Evolutionary conservation across 257 asterid genomes (phyloP).

Genomic region (Eustoma russellianum): DNA sequence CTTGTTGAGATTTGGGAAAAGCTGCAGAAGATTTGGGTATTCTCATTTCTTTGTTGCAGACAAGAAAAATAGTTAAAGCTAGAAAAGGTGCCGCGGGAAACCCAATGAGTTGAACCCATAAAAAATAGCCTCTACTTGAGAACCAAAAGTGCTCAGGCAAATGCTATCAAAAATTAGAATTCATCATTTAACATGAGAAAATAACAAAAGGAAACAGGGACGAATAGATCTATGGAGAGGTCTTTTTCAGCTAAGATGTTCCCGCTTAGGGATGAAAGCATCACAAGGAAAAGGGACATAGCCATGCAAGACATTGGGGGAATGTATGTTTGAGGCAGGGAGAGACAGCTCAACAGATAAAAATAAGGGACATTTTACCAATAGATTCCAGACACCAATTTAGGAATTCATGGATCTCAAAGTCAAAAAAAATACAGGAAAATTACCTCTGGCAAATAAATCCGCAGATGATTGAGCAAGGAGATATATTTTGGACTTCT

Average conservation of each 20-base stretch:
- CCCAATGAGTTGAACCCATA: neutral
- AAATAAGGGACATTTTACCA: neutral
- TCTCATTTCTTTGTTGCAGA: neutral
- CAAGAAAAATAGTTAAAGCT: neutral
- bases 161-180: no score
- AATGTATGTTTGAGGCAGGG: neutral
- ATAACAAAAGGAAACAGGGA: neutral
- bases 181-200: no score
- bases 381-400: no score
- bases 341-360: neutral
- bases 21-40: conserved; percentile 43
- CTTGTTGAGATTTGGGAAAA: conserved; percentile 91
- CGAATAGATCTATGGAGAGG: neutral
- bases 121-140: no score
- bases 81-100: neutral
- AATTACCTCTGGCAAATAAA: conserved; percentile 94
- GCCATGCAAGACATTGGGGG: neutral
- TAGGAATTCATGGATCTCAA: neutral
- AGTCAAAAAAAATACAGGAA: neutral
- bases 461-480: conserved; percentile 92
- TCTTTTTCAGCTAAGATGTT: neutral
- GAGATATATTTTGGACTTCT: conserved; percentile 90
- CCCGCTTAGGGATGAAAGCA: no score
- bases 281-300: neutral
- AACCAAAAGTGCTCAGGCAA: no score